Evolutionary conservation across 2,329 filamentous ascomycete genomes (phyloP).

Genomic region (Sarocladiaceae sp.): DNA sequence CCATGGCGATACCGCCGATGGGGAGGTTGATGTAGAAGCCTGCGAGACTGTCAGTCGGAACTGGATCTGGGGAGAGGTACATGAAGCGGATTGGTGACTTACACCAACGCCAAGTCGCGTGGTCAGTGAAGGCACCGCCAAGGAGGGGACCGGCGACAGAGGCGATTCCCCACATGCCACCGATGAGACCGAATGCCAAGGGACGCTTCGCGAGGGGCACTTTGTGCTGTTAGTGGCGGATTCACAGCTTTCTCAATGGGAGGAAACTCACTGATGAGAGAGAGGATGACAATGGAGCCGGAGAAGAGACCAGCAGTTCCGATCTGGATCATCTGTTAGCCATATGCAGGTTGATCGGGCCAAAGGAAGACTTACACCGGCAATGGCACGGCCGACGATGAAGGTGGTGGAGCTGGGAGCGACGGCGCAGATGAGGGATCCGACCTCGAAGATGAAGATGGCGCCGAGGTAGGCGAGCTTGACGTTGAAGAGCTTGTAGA

Average conservation of each 20-base stretch:
- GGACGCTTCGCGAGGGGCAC: constrained; percentile 49
- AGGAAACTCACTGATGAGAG: constrained; percentile 28
- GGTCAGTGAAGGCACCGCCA: constrained; percentile 43
- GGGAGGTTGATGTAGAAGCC: constrained; percentile 35
- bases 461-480: constrained; percentile 37
- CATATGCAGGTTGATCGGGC: too few species aligned
- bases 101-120: constrained; percentile 46
- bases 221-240: constrained; percentile 13
- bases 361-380: constrained; percentile 24
- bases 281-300: constrained; percentile 42
- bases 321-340: constrained; percentile 24
- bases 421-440: constrained; percentile 37
- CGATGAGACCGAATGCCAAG: constrained; percentile 47
- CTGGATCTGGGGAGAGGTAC: background rate
- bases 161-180: constrained; percentile 51
- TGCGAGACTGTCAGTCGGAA: background rate
- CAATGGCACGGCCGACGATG: constrained; percentile 45
- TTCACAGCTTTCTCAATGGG: too few species aligned
- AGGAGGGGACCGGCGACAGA: constrained; percentile 43
- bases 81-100: constrained; percentile 9
- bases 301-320: constrained; percentile 46
- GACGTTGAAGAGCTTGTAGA: constrained; percentile 45
- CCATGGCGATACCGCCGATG: constrained; percentile 40
- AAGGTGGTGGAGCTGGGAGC: constrained; percentile 40
- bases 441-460: constrained; percentile 37